Base-by-base conservation (phyloP, 2,329 filamentous ascomycete genomes). In the Pseudocercospora fijiensis region DNA sequence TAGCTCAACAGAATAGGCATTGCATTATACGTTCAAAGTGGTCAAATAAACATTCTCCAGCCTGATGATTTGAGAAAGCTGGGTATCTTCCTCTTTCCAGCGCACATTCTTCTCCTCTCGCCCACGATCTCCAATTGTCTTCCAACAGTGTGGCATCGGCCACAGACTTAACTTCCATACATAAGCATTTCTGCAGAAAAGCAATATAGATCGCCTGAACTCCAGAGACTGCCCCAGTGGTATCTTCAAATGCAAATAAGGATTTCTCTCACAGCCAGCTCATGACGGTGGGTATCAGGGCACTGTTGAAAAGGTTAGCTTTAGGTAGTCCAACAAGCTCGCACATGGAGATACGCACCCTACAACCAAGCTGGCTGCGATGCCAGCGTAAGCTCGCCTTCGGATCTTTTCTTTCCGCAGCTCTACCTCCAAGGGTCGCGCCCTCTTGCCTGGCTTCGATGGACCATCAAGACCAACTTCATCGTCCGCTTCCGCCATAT, bases 361-460 rank as follows among this genome's bases (percentile, higher is more conserved):
- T 77, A 97, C 85, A 62, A 91, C 91, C 76, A 97, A 84, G 53
- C 91, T 95, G 63, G 92, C 92, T 67, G 89, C 91, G 59, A 98
- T 86, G 63, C 95, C 94, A 67, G 96, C 84, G 65, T 96, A 81
- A 53, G 95, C 92, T 74, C 92, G 87, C 78, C 88, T 91, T 79
- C 91, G 89, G 69, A 97, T 91, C 74, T 88, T 90, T 79, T 96
- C 90, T 80, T 92, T 93, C 77, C 89, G 89, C 70, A 96, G 77
- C 78, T 95, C 89, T 51, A 90, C 85, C 75, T 95, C 90, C 1
- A 92, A 77, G 72, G 77, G 90, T 82, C 88, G 91, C 45, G 85
- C 86, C 75, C 89, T 91, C 86, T 98, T 98, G 22, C 67, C 65
- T 16, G 67, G 61, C 28, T 67, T 61, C 37, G 60, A 49, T 6